Percentiles rank a stretch among this genome's conserved stretches.
Conservation (phyloP, 169 alveolate species). For the Cystoisospora suis region DNA sequence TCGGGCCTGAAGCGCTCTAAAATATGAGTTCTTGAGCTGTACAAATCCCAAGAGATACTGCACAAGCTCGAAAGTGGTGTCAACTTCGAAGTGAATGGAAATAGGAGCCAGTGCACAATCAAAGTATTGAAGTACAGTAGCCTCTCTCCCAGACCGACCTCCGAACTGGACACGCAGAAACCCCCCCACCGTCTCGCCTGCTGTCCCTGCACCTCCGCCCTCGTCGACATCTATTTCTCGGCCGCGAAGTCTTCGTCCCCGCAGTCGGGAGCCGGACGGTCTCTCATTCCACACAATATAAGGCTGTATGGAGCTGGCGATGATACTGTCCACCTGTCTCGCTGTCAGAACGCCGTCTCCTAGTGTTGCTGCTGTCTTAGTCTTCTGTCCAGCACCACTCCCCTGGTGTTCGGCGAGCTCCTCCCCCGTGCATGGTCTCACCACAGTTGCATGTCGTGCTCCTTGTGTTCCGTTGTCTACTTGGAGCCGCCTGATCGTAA, state of each 20-base stretch:
- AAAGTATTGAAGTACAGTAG: conserved; percentile 53
- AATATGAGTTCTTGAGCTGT: conserved; percentile 32
- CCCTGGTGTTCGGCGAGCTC: conserved; percentile 52
- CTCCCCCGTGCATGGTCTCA: conserved; percentile 51
- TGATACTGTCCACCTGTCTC: not conserved
- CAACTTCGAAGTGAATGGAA: conserved; percentile 60
- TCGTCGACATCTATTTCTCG: no score
- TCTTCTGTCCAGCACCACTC: not conserved
- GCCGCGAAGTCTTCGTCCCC: no score
- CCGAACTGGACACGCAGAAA: conserved; percentile 60
- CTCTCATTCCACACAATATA: conserved; percentile 21
- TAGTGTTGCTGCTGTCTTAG: not conserved
- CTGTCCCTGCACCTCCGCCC: conserved; percentile 9
- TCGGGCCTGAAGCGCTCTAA: conserved; percentile 44
- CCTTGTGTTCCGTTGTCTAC: conserved; percentile 56
- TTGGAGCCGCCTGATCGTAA: conserved; percentile 31
- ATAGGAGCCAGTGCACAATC: conserved; percentile 59
- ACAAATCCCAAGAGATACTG: not conserved
- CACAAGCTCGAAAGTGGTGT: conserved; percentile 54
- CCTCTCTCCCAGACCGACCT: conserved; percentile 49
- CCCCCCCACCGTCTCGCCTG: not conserved
- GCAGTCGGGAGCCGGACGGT: no score
- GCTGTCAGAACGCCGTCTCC: conserved; percentile 26
- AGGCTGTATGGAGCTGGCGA: conserved; percentile 14
- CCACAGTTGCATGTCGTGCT: conserved; percentile 47